Base-by-base conservation (phyloP, 371 early-diverging fungal species). In the Syncephalis plumigaleata region DNA sequence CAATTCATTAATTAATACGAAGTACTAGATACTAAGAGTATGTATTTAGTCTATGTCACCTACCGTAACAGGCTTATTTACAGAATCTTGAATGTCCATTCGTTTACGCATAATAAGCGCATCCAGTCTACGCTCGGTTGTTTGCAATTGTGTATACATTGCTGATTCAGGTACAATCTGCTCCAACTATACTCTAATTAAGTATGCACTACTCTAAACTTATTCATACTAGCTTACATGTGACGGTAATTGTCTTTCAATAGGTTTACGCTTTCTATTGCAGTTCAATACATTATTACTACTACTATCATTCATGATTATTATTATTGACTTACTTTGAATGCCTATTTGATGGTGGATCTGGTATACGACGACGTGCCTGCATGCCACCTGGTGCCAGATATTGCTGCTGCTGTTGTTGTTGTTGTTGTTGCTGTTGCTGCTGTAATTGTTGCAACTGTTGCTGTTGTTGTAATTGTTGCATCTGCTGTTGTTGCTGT, bases 131-230 rank as follows among this genome's bases (percentile, higher is more conserved):
- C 79, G 81, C 64, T 96, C 97, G 52, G 83, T 75, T 22, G 86
- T 80, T 51, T 77, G 71, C 20, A 96, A 71, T 51, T 89, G 78
- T 15, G 69, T 71, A 61, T 90, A 93, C 38, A 90, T 58, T 44
- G 72, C 75, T 16, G 93, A 84, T 65, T 96, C 95, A 7, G 95
- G 95, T 9, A 93, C 81, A 62, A 82, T 81, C 0, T 79, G 64
- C 48, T 88, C 90, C 60, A 94, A 77, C 81, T 84, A 49, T 17
- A 31, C 11, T 4, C 4, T 16, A 13, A 23, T 23, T 13, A 8
- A 18, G 4, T 8, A 20, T 44, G 2, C 22, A 23, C 2, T 26
- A 20, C 3, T 23, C 13, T 23, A 47, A 42, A 1, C 15, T 42
- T 23, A 42, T 21, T 11, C 2, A 42, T 13, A 2, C 23, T 16